phyloP scores from a whole-genome alignment of 805 yeast species.

The Danielia reshetovae region DNA sequence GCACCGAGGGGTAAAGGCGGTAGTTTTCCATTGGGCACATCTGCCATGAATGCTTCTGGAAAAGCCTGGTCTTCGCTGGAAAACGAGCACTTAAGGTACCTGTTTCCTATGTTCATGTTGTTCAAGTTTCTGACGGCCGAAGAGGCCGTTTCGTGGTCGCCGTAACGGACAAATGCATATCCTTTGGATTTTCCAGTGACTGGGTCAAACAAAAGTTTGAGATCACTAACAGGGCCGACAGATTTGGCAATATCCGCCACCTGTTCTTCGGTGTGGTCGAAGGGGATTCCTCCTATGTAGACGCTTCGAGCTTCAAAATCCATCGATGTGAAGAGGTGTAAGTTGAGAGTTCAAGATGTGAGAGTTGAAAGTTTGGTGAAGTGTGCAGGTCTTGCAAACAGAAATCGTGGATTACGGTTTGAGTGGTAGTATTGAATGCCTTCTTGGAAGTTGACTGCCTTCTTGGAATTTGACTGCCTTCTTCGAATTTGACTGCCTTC shows the following conservation, averaged over 20 bases:
- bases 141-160: constrained; percentile 80
- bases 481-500: too few species aligned
- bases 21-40: constrained; percentile 22
- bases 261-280: constrained; percentile 91
- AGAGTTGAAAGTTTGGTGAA: not conserved
- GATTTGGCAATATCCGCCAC: constrained; percentile 79
- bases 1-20: constrained; percentile 41
- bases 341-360: not conserved
- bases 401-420: not conserved
- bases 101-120: constrained; percentile 68
- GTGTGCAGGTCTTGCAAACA: too few species aligned
- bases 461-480: too few species aligned
- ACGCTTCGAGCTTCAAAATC: constrained; percentile 26
- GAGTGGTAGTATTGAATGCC: not conserved
- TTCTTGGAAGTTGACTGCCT: too few species aligned
- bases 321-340: not conserved
- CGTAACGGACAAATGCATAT: constrained; percentile 80
- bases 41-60: constrained; percentile 11
- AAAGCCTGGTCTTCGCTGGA: constrained; percentile 44
- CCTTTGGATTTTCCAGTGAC: constrained; percentile 90
- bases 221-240: constrained; percentile 80
- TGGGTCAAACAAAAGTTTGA: constrained; percentile 79
- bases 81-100: constrained; percentile 72
- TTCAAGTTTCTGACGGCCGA: constrained; percentile 88
- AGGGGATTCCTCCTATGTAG: constrained; percentile 85